Base-by-base conservation (phyloP, 75 land plant species). In the Larix kaempferi region DNA sequence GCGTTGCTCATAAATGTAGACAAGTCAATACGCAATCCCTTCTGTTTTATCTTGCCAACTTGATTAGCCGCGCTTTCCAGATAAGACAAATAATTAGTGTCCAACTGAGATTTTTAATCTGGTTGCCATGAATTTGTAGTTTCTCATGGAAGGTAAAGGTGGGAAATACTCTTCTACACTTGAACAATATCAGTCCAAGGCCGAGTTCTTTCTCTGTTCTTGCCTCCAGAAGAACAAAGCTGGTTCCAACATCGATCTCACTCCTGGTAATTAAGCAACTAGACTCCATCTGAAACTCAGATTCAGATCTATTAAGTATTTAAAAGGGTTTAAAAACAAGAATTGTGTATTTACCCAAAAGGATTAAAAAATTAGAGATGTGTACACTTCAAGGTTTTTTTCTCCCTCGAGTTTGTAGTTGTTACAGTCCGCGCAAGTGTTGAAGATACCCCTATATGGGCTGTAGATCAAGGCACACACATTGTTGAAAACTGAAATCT, bases 121-220 rank as follows among this genome's bases (percentile, higher is more conserved):
- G 54, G 12, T 49, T 49, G 54, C 12, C 54, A 49, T 62, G 21
- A 26, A 74, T 15, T 74, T 23, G 62, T 66, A 74, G 75, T 35
- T 84, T 26, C 59, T 82, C 52, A 57, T 83, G 69, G 57, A 74
- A 82, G 84, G 84, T 25, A 81, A 76, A 56, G 77, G 58, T 29
- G 78, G 78, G 22, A 56, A 74, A 23, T 75, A 83, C 66, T 57
- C 73, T 39, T 52, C 77, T 23, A 83, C 71, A 14, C 55, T 87
- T 15, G 67, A 90, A 78, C 76, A 58, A 35, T 90, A 80, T 79
- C 85, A 83, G 74, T 41, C 78, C 13, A 82, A 88, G 74, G 92
- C 90, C 0, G 86, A 85, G 71, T 83, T 74, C 74, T 90, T 80
- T 79, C 39, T 88, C 41, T 90, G 92, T 60, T 78, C 90, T 17